These are phyloP conservation scores for Phalaenopsis equestris DNA, from an alignment of 106 monocot species.

Conservation along the genomic window DNA sequence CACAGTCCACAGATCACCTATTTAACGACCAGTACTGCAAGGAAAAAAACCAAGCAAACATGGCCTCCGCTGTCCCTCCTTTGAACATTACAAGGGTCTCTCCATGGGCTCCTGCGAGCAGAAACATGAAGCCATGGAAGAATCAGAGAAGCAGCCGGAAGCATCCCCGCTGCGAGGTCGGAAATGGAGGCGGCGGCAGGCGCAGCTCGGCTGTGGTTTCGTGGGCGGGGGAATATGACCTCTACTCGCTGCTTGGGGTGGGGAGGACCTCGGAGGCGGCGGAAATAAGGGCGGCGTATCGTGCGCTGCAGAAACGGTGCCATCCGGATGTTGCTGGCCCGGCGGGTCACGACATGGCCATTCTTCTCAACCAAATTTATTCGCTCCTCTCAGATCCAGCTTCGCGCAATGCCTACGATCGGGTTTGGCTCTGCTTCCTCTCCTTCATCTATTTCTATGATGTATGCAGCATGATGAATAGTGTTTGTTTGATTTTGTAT, in stretches of 20 bases:
- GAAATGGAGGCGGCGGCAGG: background rate
- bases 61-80: background rate
- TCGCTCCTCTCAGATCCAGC: conserved; percentile 75
- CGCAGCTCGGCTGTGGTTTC: background rate
- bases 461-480: background rate
- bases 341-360: conserved; percentile 8
- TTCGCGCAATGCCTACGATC: conserved; percentile 55
- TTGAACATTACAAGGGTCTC: background rate
- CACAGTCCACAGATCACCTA: too few species aligned
- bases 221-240: conserved; percentile 32
- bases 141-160: background rate
- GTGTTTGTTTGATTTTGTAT: background rate
- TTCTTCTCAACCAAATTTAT: conserved; percentile 71
- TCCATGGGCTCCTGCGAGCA: background rate
- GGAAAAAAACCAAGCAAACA: background rate
- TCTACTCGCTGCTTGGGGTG: conserved; percentile 68
- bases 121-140: background rate
- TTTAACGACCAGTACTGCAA: background rate
- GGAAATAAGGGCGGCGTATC: conserved; percentile 76
- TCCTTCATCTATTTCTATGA: background rate
- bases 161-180: background rate
- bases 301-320: conserved; percentile 78
- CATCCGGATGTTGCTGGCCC: conserved; percentile 90
- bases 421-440: conserved; percentile 26
- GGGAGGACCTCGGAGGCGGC: conserved; percentile 53